Conservation (phyloP, 179 eudicot species). For the Silene noctiflora region DNA sequence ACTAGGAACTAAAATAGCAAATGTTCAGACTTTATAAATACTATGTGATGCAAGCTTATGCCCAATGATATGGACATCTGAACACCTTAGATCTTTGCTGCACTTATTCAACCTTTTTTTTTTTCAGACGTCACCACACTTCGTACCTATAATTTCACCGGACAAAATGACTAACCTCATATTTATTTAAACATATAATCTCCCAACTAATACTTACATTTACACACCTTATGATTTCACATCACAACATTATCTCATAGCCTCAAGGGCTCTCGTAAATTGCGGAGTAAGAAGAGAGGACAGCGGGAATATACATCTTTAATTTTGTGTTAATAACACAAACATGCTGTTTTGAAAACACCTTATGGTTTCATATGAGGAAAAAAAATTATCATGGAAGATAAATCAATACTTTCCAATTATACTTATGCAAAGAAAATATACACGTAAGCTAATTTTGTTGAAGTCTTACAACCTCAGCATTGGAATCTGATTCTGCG, state of each 20-base stretch:
- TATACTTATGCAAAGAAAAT: not conserved
- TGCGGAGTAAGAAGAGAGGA: too few species aligned
- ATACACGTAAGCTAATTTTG: not conserved
- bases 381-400: not conserved
- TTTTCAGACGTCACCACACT: not conserved
- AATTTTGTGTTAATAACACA: too few species aligned
- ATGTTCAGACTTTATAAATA: not conserved
- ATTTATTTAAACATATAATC: too few species aligned
- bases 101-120: not conserved
- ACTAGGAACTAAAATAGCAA: too few species aligned
- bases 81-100: not conserved
- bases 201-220: too few species aligned
- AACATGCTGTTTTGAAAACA: not conserved
- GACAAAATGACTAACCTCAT: too few species aligned
- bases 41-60: too few species aligned
- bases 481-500: slow-evolving; percentile 49
- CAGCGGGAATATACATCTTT: not conserved
- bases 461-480: slow-evolving; percentile 34
- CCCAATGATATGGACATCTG: too few species aligned
- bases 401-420: not conserved
- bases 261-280: too few species aligned
- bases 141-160: not conserved
- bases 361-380: not conserved
- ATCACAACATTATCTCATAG: too few species aligned
- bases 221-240: too few species aligned